These are phyloP conservation scores for Gilbertella persicaria DNA, from an alignment of 371 early-diverging fungal species.

Conservation along the genomic window DNA sequence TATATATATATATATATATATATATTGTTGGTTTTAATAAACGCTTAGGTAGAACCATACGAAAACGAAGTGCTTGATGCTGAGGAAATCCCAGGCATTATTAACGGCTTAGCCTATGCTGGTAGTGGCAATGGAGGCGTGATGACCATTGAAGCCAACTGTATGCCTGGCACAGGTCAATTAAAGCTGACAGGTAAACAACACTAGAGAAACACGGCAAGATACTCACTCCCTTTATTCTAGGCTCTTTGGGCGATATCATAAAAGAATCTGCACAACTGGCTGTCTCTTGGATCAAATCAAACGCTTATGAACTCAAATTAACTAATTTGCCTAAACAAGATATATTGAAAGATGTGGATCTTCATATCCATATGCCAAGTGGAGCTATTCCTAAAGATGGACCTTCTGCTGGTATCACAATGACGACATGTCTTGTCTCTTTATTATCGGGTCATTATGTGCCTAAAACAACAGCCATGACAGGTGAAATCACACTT, in stretches of 20 bases:
- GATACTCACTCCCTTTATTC: background rate
- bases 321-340: constrained; percentile 43
- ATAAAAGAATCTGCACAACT: constrained; percentile 87
- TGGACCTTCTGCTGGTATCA: constrained; percentile 76
- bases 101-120: constrained; percentile 84
- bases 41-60: constrained; percentile 22
- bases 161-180: constrained; percentile 75
- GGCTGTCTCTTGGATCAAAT: constrained; percentile 78
- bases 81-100: constrained; percentile 69
- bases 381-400: constrained; percentile 86
- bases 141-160: constrained; percentile 77
- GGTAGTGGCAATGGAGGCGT: constrained; percentile 77
- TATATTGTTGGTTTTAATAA: background rate
- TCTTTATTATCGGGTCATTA: constrained; percentile 65
- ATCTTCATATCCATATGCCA: constrained; percentile 87
- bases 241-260: constrained; percentile 82
- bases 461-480: constrained; percentile 62
- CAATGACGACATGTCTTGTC: constrained; percentile 75
- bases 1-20: background rate
- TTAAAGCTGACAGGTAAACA: constrained; percentile 69
- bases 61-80: constrained; percentile 68
- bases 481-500: constrained; percentile 91
- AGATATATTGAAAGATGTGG: constrained; percentile 52
- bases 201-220: background rate
- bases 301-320: constrained; percentile 67